A percentile compares a stretch with the other conserved stretches of the same genome.
Evolutionary conservation across 306 rosid species (phyloP).

Genomic region (Quercus gilva): DNA sequence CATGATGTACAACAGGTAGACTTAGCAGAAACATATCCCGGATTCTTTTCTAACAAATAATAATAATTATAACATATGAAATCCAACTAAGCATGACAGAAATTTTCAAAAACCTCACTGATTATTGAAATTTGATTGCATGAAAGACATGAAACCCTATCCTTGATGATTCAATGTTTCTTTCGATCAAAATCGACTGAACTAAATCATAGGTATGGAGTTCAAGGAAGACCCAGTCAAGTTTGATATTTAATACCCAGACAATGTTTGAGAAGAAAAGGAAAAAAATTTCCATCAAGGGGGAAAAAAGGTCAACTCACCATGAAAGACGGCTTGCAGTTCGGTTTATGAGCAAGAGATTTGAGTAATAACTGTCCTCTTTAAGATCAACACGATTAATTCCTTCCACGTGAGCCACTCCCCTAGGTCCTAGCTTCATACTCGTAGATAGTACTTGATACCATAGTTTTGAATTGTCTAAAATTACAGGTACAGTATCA

Average conservation of each 20-base stretch:
- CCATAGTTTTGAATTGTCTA: conserved; percentile 89
- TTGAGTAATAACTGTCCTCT: conserved; percentile 55
- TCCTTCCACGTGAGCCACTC: conserved; percentile 61
- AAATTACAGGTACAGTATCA: conserved; percentile 73
- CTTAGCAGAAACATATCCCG: neutral
- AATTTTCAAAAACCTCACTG: neutral
- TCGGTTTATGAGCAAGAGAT: conserved; percentile 82
- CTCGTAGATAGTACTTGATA: conserved; percentile 58
- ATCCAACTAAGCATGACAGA: neutral
- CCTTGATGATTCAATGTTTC: conserved; percentile 9
- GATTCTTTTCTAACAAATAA: neutral
- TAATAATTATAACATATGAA: neutral
- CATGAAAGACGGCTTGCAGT: conserved; percentile 90
- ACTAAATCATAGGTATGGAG: neutral
- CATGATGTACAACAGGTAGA: neutral
- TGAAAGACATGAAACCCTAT: neutral
- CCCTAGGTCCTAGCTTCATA: conserved; percentile 83
- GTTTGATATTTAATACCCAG: neutral
- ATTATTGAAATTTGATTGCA: conserved; percentile 3
- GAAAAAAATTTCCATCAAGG: neutral
- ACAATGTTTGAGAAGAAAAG: neutral
- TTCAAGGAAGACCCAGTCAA: neutral
- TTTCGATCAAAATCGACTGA: conserved; percentile 1
- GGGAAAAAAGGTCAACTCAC: conserved; percentile 32
- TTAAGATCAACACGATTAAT: conserved; percentile 61